Evolutionary conservation across 306 rosid species (phyloP).

Genomic region (Ormosia semicastrata): DNA sequence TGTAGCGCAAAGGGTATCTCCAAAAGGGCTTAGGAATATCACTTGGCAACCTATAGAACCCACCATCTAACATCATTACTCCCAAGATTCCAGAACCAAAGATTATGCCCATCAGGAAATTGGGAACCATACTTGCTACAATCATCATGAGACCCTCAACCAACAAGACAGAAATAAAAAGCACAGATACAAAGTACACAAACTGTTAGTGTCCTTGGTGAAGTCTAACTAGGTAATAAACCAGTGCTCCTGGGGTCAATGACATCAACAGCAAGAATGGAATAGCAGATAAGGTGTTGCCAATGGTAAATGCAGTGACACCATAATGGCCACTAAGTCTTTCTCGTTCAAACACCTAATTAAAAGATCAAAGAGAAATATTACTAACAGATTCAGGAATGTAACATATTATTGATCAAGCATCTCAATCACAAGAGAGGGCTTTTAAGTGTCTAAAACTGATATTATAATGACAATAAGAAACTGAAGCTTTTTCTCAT

Average conservation of each 20-base stretch:
- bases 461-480: neutral
- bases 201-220: slow-evolving; percentile 43
- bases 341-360: slow-evolving; percentile 67
- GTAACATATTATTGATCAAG: neutral
- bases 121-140: slow-evolving; percentile 59
- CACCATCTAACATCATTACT: slow-evolving; percentile 66
- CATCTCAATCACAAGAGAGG: neutral
- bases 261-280: slow-evolving; percentile 52
- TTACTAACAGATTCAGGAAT: neutral
- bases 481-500: neutral
- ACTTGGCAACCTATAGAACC: slow-evolving; percentile 54
- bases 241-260: slow-evolving; percentile 49
- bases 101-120: slow-evolving; percentile 64
- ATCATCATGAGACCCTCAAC: slow-evolving; percentile 78
- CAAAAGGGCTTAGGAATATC: slow-evolving; percentile 65
- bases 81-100: slow-evolving; percentile 62
- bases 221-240: slow-evolving; percentile 53
- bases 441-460: neutral
- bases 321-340: slow-evolving; percentile 73
- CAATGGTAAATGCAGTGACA: slow-evolving; percentile 43
- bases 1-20: slow-evolving; percentile 60
- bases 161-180: slow-evolving; percentile 38
- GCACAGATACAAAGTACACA: slow-evolving; percentile 27
- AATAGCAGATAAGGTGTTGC: slow-evolving; percentile 55
- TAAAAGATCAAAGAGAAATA: neutral